These are phyloP conservation scores for Ophiostoma australiae DNA, from an alignment of 2,329 filamentous ascomycete species.

Conservation along the genomic window DNA sequence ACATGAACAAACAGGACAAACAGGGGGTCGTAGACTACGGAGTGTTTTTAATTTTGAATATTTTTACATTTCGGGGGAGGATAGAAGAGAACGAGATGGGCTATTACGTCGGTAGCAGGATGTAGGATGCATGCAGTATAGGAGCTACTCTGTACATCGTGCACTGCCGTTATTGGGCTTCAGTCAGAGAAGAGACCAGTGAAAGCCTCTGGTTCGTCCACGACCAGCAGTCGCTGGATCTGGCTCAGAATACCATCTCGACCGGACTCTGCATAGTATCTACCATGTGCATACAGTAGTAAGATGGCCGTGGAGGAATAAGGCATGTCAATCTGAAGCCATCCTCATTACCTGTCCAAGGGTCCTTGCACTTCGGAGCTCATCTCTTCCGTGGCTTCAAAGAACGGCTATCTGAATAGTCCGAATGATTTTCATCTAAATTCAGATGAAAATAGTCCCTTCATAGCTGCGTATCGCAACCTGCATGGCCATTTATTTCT, in stretches of 20 bases:
- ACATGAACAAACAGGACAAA: neutral
- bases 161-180: no score
- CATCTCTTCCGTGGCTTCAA: neutral
- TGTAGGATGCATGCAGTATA: neutral
- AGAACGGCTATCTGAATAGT: neutral
- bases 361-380: neutral
- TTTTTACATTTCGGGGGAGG: neutral
- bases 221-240: neutral
- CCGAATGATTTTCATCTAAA: neutral
- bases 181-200: neutral
- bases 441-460: neutral
- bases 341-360: neutral
- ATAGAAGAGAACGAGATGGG: neutral
- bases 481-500: neutral
- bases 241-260: neutral
- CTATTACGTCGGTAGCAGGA: neutral
- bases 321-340: neutral
- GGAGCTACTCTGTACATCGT: neutral
- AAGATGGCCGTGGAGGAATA: neutral
- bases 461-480: neutral
- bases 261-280: neutral
- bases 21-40: neutral
- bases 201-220: neutral
- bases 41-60: neutral
- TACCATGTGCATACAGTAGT: no score